Conservation (phyloP, 352 stramenopile species). For the Phytopythium sindhum region DNA sequence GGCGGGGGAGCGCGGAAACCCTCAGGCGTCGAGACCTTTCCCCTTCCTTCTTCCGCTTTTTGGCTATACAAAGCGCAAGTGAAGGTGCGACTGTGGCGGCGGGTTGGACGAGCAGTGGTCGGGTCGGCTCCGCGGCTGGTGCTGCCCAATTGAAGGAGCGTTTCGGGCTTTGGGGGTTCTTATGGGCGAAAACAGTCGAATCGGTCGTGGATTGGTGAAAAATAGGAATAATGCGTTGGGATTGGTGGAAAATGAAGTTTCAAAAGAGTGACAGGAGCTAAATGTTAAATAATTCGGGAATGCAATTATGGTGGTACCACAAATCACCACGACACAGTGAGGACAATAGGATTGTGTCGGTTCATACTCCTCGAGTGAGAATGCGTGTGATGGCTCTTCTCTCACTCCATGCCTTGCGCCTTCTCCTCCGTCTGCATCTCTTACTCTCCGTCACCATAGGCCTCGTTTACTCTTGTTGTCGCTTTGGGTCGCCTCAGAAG, state of each 20-base stretch:
- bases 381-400: not conserved
- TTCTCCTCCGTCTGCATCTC: not conserved
- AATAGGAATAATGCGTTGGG: not conserved
- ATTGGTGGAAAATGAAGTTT: conserved; percentile 21
- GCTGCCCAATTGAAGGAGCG: conserved; percentile 6
- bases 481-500: conserved; percentile 22
- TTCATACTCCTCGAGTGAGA: not conserved
- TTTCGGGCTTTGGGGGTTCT: not conserved
- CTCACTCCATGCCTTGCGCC: not conserved
- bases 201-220: conserved; percentile 1
- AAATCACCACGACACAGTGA: not conserved
- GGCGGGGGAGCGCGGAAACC: not conserved
- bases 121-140: conserved; percentile 2
- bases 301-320: not conserved
- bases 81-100: not conserved
- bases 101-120: not conserved
- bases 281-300: not conserved
- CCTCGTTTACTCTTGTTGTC: no score
- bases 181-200: not conserved
- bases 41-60: conserved; percentile 2
- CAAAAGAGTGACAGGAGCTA: not conserved
- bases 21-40: not conserved
- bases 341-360: no score
- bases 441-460: no score
- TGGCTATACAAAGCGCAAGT: conserved; percentile 7